Conservation (phyloP, 2,329 filamentous ascomycete genomes). For the Scedosporium boydii region DNA sequence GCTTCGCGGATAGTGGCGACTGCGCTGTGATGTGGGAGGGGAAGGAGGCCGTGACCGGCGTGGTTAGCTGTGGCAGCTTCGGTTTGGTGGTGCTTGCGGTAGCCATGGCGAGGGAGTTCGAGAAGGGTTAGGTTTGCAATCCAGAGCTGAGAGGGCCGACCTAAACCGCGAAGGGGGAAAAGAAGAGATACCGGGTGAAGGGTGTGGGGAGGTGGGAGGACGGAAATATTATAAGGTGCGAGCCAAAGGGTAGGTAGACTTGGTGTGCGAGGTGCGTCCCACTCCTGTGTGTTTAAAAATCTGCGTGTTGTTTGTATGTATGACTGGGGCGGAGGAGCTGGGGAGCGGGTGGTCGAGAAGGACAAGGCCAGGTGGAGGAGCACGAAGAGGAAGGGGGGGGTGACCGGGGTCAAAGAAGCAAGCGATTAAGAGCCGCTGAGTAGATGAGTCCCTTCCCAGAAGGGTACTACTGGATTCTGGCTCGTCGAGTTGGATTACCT, state of each 20-base stretch:
- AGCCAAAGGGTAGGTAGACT: not conserved
- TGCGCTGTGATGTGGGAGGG: conserved; percentile 53
- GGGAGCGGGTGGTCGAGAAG: conserved; percentile 4
- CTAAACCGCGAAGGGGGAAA: not conserved
- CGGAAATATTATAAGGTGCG: conserved; percentile 2
- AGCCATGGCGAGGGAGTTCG: conserved; percentile 8
- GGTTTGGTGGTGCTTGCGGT: conserved; percentile 32
- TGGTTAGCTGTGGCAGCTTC: conserved; percentile 53
- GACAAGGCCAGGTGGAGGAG: conserved; percentile 2
- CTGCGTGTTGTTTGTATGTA: not conserved
- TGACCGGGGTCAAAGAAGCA: not conserved
- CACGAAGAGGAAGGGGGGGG: not conserved
- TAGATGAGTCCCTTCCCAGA: not conserved
- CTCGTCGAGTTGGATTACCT: not conserved
- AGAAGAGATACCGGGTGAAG: not conserved
- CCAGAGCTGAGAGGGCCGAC: not conserved
- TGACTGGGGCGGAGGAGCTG: not conserved
- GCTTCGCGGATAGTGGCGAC: conserved; percentile 52
- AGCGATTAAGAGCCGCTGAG: not conserved
- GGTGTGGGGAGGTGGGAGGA: conserved; percentile 1
- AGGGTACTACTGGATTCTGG: not conserved
- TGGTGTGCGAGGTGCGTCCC: not conserved
- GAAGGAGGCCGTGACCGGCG: conserved; percentile 53
- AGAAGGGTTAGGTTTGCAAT: not conserved
- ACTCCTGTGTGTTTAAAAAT: not conserved